These are phyloP conservation scores for Apiotrichum gamsii DNA, from an alignment of 1,284 basidiomycete species.

Conservation along the genomic window DNA sequence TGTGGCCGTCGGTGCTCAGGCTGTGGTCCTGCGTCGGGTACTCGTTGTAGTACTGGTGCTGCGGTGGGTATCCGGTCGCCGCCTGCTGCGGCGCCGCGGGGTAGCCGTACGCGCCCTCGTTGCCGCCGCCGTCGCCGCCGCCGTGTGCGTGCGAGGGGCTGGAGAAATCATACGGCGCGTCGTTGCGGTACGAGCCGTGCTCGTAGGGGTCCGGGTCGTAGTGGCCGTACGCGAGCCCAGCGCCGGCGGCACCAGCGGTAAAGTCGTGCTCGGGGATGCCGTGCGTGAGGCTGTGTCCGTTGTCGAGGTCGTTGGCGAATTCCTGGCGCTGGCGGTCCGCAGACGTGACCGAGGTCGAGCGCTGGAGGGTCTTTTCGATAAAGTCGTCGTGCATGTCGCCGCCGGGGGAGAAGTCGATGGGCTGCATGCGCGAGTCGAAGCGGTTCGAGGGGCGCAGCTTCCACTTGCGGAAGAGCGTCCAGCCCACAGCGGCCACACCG, in stretches of 20 bases:
- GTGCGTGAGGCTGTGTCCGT: conserved; percentile 22
- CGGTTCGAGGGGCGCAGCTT: conserved; percentile 71
- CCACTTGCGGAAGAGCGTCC: conserved; percentile 87
- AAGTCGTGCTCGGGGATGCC: conserved; percentile 61
- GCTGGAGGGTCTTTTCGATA: conserved; percentile 41
- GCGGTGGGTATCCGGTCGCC: conserved; percentile 10
- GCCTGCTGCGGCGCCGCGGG: conserved; percentile 13
- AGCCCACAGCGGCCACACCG: conserved; percentile 63
- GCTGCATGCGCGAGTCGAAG: conserved; percentile 62
- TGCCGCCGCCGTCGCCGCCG: conserved; percentile 12
- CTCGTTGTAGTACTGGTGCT: conserved; percentile 11
- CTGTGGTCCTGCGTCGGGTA: conserved; percentile 35
- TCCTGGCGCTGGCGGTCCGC: conserved; percentile 39
- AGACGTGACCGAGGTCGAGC: conserved; percentile 29
- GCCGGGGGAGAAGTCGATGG: conserved; percentile 60
- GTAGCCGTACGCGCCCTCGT: conserved; percentile 7
- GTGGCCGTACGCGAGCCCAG: conserved; percentile 15
- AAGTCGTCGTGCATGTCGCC: conserved; percentile 40
- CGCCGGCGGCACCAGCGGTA: conserved; percentile 56
- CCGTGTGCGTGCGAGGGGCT: not conserved
- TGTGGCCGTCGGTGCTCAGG: conserved; percentile 7
- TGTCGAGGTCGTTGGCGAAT: conserved; percentile 37
- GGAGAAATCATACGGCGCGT: conserved; percentile 5
- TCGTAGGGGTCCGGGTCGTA: conserved; percentile 18
- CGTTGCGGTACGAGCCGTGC: conserved; percentile 12